A percentile compares a stretch with the other conserved stretches of the same genome.
Evolutionary conservation across 352 stramenopile species (phyloP).

Genomic region (Phytopythium boreale): DNA sequence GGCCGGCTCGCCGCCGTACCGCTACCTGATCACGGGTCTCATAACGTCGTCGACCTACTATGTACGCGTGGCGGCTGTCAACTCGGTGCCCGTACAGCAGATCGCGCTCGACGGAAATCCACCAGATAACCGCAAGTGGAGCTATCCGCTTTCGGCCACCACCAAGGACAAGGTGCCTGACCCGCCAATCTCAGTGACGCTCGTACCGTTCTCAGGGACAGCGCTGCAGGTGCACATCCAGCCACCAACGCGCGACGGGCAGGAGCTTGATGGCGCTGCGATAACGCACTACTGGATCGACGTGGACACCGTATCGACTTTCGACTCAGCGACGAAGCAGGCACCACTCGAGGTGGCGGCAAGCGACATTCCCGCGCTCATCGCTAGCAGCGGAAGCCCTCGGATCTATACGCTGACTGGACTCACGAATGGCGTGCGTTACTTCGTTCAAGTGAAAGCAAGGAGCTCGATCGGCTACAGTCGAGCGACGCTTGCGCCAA

Average conservation of each 20-base stretch:
- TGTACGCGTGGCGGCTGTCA: conserved; percentile 89
- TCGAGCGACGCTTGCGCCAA: conserved; percentile 55
- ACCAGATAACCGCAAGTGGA: conserved; percentile 92
- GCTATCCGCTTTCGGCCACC: conserved; percentile 56
- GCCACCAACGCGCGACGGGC: conserved; percentile 59
- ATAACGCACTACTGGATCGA: conserved; percentile 70
- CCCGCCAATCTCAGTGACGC: conserved; percentile 46
- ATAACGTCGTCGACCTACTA: conserved; percentile 79
- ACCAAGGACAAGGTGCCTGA: conserved; percentile 86
- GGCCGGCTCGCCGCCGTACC: conserved; percentile 78
- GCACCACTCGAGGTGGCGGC: conserved; percentile 35
- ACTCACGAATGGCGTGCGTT: conserved; percentile 68
- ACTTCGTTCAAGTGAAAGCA: conserved; percentile 86
- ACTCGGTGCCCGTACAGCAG: conserved; percentile 85
- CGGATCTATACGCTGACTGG: conserved; percentile 68
- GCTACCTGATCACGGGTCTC: conserved; percentile 75
- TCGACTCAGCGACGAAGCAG: conserved; percentile 51
- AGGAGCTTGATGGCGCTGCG: conserved; percentile 31
- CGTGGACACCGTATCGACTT: conserved; percentile 68
- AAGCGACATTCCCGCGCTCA: conserved; percentile 44
- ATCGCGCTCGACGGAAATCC: conserved; percentile 77
- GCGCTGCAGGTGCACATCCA: conserved; percentile 78
- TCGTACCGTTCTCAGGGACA: conserved; percentile 57
- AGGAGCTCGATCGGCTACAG: conserved; percentile 69
- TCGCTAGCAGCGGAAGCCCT: conserved; percentile 37